Evolutionary conservation across 768 basidiomycete genomes (phyloP).

Genomic region (Boletus edulis): DNA sequence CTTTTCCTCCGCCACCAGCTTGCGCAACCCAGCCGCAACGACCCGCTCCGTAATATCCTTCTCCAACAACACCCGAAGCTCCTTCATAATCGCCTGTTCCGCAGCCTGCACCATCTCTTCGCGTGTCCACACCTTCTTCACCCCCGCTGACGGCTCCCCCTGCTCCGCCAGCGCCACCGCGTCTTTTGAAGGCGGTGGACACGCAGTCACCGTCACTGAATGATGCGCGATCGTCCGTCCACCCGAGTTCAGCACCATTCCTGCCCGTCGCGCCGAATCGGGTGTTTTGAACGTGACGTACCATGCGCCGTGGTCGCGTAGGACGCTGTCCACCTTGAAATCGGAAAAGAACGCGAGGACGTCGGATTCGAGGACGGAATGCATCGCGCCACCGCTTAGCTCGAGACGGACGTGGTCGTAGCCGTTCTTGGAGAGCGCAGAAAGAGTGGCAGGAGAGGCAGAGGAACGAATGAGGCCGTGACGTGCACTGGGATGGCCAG

Average conservation of each 20-base stretch:
- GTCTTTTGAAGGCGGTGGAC: constrained; percentile 34
- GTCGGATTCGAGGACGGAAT: constrained; percentile 60
- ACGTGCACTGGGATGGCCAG: constrained; percentile 32
- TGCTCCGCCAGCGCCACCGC: constrained; percentile 31
- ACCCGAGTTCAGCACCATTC: constrained; percentile 54
- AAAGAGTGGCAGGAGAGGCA: constrained; percentile 24
- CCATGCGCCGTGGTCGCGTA: constrained; percentile 69
- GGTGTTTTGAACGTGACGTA: constrained; percentile 76
- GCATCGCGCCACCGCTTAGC: constrained; percentile 42
- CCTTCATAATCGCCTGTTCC: constrained; percentile 51
- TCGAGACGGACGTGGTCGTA: constrained; percentile 66
- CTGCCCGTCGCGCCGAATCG: constrained; percentile 64
- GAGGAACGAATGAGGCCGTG: constrained; percentile 21
- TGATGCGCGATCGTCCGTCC: constrained; percentile 57
- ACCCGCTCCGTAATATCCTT: constrained; percentile 66
- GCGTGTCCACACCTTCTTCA: constrained; percentile 50
- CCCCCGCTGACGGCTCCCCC: constrained; percentile 28
- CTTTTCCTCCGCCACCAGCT: constrained; percentile 53
- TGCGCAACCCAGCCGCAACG: constrained; percentile 51
- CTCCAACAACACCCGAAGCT: constrained; percentile 54
- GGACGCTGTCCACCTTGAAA: constrained; percentile 70
- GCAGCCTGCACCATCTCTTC: constrained; percentile 55
- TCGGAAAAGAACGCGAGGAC: constrained; percentile 65
- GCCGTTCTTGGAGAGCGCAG: constrained; percentile 58
- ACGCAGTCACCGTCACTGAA: constrained; percentile 52